Evolutionary conservation across 495 filamentous ascomycete species (phyloP).

Genomic region (Arthonia radiata): DNA sequence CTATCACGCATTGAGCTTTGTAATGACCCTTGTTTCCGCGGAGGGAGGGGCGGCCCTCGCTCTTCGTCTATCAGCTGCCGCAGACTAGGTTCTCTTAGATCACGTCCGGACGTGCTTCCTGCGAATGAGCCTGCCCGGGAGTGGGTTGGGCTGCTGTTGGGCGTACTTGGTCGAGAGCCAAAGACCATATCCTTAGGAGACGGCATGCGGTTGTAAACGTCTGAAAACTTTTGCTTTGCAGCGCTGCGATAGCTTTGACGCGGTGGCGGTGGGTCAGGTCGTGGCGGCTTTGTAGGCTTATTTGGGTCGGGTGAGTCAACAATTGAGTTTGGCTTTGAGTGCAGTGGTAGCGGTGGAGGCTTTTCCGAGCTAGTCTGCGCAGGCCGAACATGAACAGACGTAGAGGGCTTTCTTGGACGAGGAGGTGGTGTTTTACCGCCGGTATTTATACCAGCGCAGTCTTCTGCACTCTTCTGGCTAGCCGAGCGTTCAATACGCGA

Average conservation of each 20-base stretch:
- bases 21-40: slow-evolving; percentile 11
- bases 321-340: neutral
- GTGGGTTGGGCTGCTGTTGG: slow-evolving; percentile 2
- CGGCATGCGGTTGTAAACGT: slow-evolving; percentile 24
- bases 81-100: neutral
- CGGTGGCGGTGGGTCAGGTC: slow-evolving; percentile 1
- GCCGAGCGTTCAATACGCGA: slow-evolving; percentile 3
- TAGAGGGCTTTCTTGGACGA: slow-evolving; percentile 1
- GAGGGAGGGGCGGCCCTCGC: slow-evolving; percentile 14
- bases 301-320: neutral
- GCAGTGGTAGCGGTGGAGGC: slow-evolving; percentile 4
- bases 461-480: too few relatives aligned
- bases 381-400: slow-evolving; percentile 1
- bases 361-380: slow-evolving; percentile 2
- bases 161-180: slow-evolving; percentile 6
- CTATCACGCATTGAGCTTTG: slow-evolving; percentile 1
- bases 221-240: slow-evolving; percentile 15
- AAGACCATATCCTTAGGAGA: too few relatives aligned
- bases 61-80: slow-evolving; percentile 2
- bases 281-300: neutral
- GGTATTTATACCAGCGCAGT: too few relatives aligned
- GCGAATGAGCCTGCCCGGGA: slow-evolving; percentile 4
- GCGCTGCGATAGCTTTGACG: slow-evolving; percentile 10
- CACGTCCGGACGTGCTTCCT: neutral
- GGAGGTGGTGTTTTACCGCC: slow-evolving; percentile 1